Conservation (phyloP, 1,284 basidiomycete species). For the Ganoderma boninense region DNA sequence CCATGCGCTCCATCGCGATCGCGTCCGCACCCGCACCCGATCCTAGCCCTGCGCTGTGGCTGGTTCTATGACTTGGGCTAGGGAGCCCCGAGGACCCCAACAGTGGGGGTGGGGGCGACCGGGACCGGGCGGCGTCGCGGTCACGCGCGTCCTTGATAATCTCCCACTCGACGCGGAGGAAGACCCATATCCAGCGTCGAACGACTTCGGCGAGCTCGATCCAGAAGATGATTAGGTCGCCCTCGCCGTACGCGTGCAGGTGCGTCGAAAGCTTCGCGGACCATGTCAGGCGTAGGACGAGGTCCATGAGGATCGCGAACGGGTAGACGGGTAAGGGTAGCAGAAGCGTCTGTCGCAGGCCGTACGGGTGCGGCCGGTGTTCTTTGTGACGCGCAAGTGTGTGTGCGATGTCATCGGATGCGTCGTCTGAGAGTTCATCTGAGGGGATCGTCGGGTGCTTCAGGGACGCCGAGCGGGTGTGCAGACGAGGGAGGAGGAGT, state of each 20-base stretch:
- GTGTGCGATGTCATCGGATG: conserved; percentile 31
- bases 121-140: conserved; percentile 28
- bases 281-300: conserved; percentile 95
- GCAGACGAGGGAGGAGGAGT: conserved; percentile 56
- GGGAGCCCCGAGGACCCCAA: conserved; percentile 6
- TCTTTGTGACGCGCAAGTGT: conserved; percentile 28
- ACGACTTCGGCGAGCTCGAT: conserved; percentile 92
- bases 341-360: conserved; percentile 76
- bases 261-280: conserved; percentile 91
- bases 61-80: not conserved
- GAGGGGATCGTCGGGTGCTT: conserved; percentile 20
- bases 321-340: conserved; percentile 91
- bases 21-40: not conserved
- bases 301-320: conserved; percentile 83
- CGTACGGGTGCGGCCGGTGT: conserved; percentile 61
- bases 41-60: not conserved
- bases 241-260: conserved; percentile 84
- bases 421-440: conserved; percentile 37
- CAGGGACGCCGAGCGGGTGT: conserved; percentile 40
- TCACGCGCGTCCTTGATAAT: conserved; percentile 61
- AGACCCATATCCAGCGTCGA: conserved; percentile 96
- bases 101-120: conserved; percentile 24
- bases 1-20: conserved; percentile 25
- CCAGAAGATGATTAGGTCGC: conserved; percentile 87
- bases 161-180: conserved; percentile 97